Evolutionary conservation across 2,329 filamentous ascomycete genomes (phyloP).

Genomic region (Neopestalotiopsis sp.): DNA sequence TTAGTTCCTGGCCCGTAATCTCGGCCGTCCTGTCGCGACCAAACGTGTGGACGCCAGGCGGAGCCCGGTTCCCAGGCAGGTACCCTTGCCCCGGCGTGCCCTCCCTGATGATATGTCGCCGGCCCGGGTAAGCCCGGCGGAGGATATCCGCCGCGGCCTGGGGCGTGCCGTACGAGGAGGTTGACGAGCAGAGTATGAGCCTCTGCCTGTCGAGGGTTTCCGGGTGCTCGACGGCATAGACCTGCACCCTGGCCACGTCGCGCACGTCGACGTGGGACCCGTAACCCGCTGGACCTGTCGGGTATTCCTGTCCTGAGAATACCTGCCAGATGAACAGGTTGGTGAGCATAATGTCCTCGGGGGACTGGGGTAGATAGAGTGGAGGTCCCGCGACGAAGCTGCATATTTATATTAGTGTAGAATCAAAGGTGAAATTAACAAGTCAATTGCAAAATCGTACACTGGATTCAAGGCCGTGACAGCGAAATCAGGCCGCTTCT

Average conservation of each 20-base stretch:
- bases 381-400: conserved; percentile 6
- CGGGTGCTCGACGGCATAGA: neutral
- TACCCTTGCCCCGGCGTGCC: neutral
- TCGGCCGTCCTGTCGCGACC: neutral
- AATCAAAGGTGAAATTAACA: too few species aligned
- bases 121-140: neutral
- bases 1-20: neutral
- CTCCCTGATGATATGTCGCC: neutral
- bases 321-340: conserved; percentile 8
- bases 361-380: conserved; percentile 2
- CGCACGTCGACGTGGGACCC: neutral
- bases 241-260: neutral
- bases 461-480: neutral
- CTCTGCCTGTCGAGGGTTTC: neutral
- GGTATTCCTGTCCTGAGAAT: neutral
- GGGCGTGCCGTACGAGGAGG: neutral
- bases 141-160: conserved; percentile 6
- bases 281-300: neutral
- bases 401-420: neutral
- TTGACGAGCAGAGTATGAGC: neutral
- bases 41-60: neutral
- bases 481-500: neutral
- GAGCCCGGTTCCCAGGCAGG: neutral
- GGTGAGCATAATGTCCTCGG: neutral
- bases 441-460: neutral